Percentiles rank a stretch among this genome's conserved stretches.
Conservation (phyloP, 2,329 filamentous ascomycete genomes). For the Colletotrichum lini region DNA sequence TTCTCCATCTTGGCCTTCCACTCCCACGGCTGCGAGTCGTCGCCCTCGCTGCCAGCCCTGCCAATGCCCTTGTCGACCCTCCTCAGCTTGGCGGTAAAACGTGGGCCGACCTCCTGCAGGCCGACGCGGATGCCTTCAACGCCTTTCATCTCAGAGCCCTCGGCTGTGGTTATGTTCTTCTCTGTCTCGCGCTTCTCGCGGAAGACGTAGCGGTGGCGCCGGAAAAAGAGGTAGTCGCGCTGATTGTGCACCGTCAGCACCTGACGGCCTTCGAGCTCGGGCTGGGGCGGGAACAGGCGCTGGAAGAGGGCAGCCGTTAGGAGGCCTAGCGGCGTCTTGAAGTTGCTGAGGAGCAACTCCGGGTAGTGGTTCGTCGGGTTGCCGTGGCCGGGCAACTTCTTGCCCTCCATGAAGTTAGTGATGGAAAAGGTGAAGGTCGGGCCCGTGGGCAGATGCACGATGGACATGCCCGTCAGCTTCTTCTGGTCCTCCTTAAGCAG, state of each 20-base stretch:
- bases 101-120: conserved; percentile 83
- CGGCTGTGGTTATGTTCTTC: conserved; percentile 85
- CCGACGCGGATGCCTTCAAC: conserved; percentile 89
- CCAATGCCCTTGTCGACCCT: conserved; percentile 92
- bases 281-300: conserved; percentile 78
- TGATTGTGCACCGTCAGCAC: conserved; percentile 96
- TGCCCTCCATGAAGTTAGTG: conserved; percentile 90
- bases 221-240: conserved; percentile 94
- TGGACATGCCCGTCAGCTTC: conserved; percentile 83
- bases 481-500: conserved; percentile 93
- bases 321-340: conserved; percentile 91
- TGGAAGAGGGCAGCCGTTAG: conserved; percentile 89
- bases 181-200: conserved; percentile 89
- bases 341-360: conserved; percentile 93
- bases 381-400: conserved; percentile 88
- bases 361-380: conserved; percentile 92
- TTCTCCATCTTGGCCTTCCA: conserved; percentile 98
- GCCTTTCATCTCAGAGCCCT: conserved; percentile 87
- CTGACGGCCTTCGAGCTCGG: conserved; percentile 88
- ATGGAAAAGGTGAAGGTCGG: conserved; percentile 95
- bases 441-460: conserved; percentile 86
- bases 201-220: conserved; percentile 93
- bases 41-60: conserved; percentile 75
- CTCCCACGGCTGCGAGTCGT: conserved; percentile 89
- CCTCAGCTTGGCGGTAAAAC: conserved; percentile 83